A percentile compares a stretch with the other conserved stretches of the same genome.
phyloP scores from a whole-genome alignment of 2,329 filamentous ascomycete genomes.

The Fusarium ramigenum region DNA sequence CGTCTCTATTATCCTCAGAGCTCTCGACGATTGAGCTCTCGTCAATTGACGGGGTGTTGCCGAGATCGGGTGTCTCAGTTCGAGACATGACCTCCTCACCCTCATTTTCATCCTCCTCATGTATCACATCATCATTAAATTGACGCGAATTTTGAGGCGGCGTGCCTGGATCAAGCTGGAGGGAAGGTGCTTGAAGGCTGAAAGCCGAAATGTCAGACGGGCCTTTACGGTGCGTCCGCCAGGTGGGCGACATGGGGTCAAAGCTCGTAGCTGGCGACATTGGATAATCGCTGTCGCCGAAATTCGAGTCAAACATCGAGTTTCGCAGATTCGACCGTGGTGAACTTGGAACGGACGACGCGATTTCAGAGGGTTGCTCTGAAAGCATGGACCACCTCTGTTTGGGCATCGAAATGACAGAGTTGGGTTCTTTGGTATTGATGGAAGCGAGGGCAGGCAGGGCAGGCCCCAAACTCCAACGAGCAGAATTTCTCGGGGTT shows the following conservation, averaged over 20 bases:
- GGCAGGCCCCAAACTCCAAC: constrained; percentile 52
- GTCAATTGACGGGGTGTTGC: constrained; percentile 47
- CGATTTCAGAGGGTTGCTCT: constrained; percentile 70
- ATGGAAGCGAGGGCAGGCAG: constrained; percentile 54
- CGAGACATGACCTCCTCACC: constrained; percentile 32
- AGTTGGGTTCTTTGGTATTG: constrained; percentile 60
- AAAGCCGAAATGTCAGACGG: constrained; percentile 65
- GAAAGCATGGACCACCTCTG: constrained; percentile 67
- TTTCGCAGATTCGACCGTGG: constrained; percentile 78
- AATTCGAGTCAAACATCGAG: constrained; percentile 81
- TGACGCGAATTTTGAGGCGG: constrained; percentile 34
- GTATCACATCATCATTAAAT: constrained; percentile 46
- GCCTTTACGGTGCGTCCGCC: constrained; percentile 64
- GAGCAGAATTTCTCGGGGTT: constrained; percentile 52
- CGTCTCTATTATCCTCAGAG: constrained; percentile 46
- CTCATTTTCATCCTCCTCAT: constrained; percentile 52
- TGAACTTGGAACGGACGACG: constrained; percentile 82
- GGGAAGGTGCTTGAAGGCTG: constrained; percentile 54
- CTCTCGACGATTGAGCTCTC: constrained; percentile 48
- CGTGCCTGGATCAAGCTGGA: constrained; percentile 49
- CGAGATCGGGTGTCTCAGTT: constrained; percentile 37
- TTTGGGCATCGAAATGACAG: constrained; percentile 54
- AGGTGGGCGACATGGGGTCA: constrained; percentile 71
- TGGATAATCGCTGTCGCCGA: constrained; percentile 69
- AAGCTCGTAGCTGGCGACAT: constrained; percentile 84